Evolutionary conservation across 139 green algal species (phyloP), one percentile per base, ranked within the genome.

Genomic region (Choricystis sp.): DNA sequence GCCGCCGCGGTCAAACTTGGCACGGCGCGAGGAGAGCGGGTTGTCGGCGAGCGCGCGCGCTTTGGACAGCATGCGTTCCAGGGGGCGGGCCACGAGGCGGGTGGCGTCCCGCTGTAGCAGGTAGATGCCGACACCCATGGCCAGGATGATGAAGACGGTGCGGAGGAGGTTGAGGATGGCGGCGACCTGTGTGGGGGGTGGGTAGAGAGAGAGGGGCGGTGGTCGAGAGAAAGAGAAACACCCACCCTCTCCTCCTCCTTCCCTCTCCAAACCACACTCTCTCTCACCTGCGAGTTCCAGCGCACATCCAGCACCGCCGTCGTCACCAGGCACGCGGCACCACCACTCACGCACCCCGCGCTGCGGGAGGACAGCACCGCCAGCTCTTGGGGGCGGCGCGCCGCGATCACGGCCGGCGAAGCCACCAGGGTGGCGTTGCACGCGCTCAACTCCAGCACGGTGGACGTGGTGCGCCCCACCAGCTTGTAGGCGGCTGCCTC

Each of bases 51-150:
- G 75, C 9, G 77, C 72, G 61, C 75, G 77, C 2, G 84, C 71
- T 62, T 85, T 83, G 57, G 84, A 73, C 27, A 97, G 67, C 86
- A 97, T 97, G 52, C 88, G 77, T 76, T 97, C 87, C 31, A 97
- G 84, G 29, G 91, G 91, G 56, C 76, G 70, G 29, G 96, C 74
- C 57, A 96, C 91, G 55, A 97, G 77, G 14, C 67, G 29, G 58
- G 86, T 82, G 19, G 77, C 79, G 74, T 97, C 91, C 14, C 71
- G 74, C 59, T 81, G 89, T 63, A 97, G 88, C 22, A 92, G 75
- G 27, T 87, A 67, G 0, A 85, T 75, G 25, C 85, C 86, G 19
- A 81, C 26, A 16, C 73, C 79, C 49, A 97, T 74, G 26, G 94
- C 75, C 23, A 86, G 57, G 59, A 88, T 83, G n/a, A 94, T 79